phyloP scores from a whole-genome alignment of 106 monocot genomes.

The Dendrobium officinale region DNA sequence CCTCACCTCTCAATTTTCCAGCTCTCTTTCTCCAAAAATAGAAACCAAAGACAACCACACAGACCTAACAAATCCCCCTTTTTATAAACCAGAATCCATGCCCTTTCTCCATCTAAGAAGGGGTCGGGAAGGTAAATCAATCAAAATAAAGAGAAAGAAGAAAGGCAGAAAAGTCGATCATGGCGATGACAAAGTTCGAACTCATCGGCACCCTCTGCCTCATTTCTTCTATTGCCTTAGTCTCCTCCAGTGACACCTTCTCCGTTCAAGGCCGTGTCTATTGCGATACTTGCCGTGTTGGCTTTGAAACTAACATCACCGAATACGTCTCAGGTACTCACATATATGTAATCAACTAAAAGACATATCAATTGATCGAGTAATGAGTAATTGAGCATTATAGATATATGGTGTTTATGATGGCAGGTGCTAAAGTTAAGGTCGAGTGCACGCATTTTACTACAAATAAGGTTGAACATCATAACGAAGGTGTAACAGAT shows the following conservation, averaged over 20 bases:
- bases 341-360: not conserved
- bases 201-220: constrained; percentile 10
- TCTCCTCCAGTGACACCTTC: constrained; percentile 3
- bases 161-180: not conserved
- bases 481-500: not conserved
- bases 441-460: constrained; percentile 1
- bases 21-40: not conserved
- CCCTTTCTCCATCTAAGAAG: not conserved
- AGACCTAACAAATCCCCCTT: not conserved
- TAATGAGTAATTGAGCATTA: not conserved
- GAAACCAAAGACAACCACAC: not conserved
- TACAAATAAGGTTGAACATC: not conserved
- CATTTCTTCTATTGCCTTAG: not conserved
- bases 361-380: not conserved
- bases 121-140: not conserved
- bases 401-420: not conserved
- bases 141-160: not conserved
- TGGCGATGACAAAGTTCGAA: constrained; percentile 1
- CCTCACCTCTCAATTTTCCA: not conserved
- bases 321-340: constrained; percentile 26
- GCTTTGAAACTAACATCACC: constrained; percentile 63
- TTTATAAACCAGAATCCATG: not conserved
- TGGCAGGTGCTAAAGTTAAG: constrained; percentile 5
- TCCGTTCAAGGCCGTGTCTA: constrained; percentile 58
- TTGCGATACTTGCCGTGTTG: constrained; percentile 73